Evolutionary conservation across 441 rosid genomes (phyloP), one percentile per base, ranked within the genome.

Genomic region (Erysimum cheiri): DNA sequence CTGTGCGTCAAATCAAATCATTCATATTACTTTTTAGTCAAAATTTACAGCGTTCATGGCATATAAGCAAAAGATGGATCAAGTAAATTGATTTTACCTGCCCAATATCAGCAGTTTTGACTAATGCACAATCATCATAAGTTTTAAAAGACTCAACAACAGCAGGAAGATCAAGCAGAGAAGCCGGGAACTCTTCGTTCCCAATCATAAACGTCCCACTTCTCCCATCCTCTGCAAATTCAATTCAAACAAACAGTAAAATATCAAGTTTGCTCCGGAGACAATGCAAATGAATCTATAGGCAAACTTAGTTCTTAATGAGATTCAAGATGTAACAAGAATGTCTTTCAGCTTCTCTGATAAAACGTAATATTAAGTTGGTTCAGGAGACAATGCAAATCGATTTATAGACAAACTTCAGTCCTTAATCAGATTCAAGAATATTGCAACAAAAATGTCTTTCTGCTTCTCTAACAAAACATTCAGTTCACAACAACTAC

Each of bases 101-200:
- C 11, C 97, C 94, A 62, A 94, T 82, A 67, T 94, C 98, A 29
- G 91, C 83, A 43, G 96, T 88, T 84, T 92, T 94, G 29, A 94
- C 94, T 4, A 92, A 73, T 13, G 92, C 88, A 80, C 86, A 77
- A 79, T 90, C 97, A 72, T 94, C 97, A 66, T 87, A 91, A 24
- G 97, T 92, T 81, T 94, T 94, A 64, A 74, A 94, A 63, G 96
- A 94, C 82, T 92, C 96, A 76, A 91, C 91, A 58, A 88, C 92
- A 69, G 90, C 84, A 68, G 97, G 97, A 65, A 94, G 96, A 63
- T 94, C 97, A 82, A 88, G 73, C 19, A 94, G 83, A 71, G 95
- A 93, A 41, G 86, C 92, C 4, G 95, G 88, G 60, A 87, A 93
- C 37, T 26, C 82, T 13, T 91, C 94, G 64, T 80, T 71, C 41